These are phyloP conservation scores for Microcos paniculata DNA, from an alignment of 345 rosid species.

Conservation along the genomic window DNA sequence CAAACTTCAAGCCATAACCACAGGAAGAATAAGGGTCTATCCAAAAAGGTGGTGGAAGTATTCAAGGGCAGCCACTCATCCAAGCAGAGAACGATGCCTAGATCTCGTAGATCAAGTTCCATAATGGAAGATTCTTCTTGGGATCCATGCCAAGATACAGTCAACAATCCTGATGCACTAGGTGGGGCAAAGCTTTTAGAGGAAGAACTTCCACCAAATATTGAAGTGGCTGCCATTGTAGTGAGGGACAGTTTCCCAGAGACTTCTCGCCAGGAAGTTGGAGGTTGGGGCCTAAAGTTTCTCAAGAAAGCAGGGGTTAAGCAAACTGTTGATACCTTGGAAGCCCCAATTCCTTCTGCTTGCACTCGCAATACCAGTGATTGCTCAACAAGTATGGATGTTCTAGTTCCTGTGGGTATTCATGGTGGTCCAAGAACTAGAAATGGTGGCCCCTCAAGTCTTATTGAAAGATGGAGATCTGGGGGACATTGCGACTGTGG, in stretches of 20 bases:
- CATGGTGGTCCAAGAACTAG: conserved; percentile 81
- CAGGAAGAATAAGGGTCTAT: conserved; percentile 55
- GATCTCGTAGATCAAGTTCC: conserved; percentile 54
- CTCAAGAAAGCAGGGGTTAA: conserved; percentile 46
- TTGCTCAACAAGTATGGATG: conserved; percentile 58
- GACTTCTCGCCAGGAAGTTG: conserved; percentile 35
- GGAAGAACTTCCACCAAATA: conserved; percentile 58
- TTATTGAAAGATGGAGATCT: conserved; percentile 82
- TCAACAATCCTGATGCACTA: conserved; percentile 31
- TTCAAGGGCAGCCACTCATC: conserved; percentile 44
- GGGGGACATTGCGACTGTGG: conserved; percentile 94
- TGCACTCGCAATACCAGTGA: conserved; percentile 25
- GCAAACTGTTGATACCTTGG: conserved; percentile 28
- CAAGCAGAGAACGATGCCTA: conserved; percentile 62
- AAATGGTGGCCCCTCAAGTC: conserved; percentile 70
- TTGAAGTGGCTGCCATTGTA: conserved; percentile 75
- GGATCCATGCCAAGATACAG: conserved; percentile 47
- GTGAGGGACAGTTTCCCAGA: conserved; percentile 55
- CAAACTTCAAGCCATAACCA: conserved; percentile 33
- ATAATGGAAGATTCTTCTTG: conserved; percentile 41
- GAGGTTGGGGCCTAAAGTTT: conserved; percentile 97
- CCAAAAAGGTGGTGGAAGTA: conserved; percentile 67
- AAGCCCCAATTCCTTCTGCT: conserved; percentile 25
- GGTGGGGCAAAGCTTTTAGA: conserved; percentile 39
- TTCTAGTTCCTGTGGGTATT: conserved; percentile 79